phyloP scores from a whole-genome alignment of 2,329 filamentous ascomycete genomes.

The Cercospora beticola region DNA sequence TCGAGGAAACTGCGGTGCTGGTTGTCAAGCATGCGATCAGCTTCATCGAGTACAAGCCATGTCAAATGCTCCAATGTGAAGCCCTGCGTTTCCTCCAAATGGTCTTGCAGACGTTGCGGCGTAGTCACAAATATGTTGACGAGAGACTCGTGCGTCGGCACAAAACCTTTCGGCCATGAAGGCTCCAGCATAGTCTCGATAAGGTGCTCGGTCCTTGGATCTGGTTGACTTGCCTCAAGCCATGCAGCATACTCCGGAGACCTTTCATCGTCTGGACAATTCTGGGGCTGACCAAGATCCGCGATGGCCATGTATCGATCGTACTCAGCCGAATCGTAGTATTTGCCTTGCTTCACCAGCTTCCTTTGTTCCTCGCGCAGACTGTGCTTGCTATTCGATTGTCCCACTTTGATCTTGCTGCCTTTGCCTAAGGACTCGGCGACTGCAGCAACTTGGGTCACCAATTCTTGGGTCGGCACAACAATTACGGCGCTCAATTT shows the following conservation, averaged over 20 bases:
- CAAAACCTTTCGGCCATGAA: slow-evolving; percentile 38
- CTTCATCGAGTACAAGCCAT: slow-evolving; percentile 92
- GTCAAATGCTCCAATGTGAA: slow-evolving; percentile 76
- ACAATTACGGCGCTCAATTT: slow-evolving; percentile 77
- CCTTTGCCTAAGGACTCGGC: slow-evolving; percentile 71
- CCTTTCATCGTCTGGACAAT: slow-evolving; percentile 37
- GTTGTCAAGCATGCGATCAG: slow-evolving; percentile 85
- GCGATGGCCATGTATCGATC: slow-evolving; percentile 46
- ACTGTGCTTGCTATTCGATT: slow-evolving; percentile 77
- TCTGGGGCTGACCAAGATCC: slow-evolving; percentile 31
- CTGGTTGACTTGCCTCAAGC: slow-evolving; percentile 23
- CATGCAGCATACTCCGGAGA: slow-evolving; percentile 37
- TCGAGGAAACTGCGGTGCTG: slow-evolving; percentile 36
- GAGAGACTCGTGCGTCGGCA: slow-evolving; percentile 66
- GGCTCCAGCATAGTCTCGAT: slow-evolving; percentile 25
- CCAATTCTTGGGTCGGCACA: slow-evolving; percentile 72
- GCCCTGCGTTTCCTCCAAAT: slow-evolving; percentile 78
- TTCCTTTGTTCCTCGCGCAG: slow-evolving; percentile 64
- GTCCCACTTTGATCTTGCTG: slow-evolving; percentile 74
- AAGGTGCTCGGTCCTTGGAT: slow-evolving; percentile 31
- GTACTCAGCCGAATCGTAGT: slow-evolving; percentile 66
- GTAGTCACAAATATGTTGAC: slow-evolving; percentile 90
- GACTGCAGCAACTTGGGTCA: slow-evolving; percentile 76
- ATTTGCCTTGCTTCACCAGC: slow-evolving; percentile 57
- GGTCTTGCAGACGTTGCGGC: slow-evolving; percentile 86